These are phyloP conservation scores for Acanthamoeba lenticulata DNA, from an alignment of 208 protist genomes.

Conservation along the genomic window DNA sequence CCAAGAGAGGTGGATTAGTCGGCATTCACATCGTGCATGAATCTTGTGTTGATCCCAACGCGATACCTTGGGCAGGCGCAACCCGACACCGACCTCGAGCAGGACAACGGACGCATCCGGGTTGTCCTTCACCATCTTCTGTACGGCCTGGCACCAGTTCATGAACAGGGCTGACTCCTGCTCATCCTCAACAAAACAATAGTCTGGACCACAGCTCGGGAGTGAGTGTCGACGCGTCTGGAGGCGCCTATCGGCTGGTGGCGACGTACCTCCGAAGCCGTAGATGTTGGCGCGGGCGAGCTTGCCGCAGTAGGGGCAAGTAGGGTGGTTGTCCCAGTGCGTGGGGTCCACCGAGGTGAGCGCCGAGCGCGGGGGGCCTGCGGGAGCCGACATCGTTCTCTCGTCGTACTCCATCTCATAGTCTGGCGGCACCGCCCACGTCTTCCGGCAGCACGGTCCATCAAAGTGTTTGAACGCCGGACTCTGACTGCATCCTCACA, in stretches of 20 bases:
- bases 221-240: neutral
- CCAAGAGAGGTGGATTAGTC: no score
- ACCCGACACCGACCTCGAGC: neutral
- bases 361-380: neutral
- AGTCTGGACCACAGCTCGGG: neutral
- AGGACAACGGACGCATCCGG: neutral
- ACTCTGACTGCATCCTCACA: neutral
- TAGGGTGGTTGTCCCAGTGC: neutral
- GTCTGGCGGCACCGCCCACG: neutral
- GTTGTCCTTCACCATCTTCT: constrained; percentile 3
- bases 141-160: constrained; percentile 29
- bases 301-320: constrained; percentile 3
- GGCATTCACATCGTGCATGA: no score
- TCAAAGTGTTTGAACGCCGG: constrained; percentile 43
- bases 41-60: no score
- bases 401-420: constrained; percentile 37
- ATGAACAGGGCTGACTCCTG: constrained; percentile 10
- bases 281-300: neutral
- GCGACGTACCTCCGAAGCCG: neutral
- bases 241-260: neutral
- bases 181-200: constrained; percentile 36
- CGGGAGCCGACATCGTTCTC: neutral
- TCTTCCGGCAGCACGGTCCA: neutral
- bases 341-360: constrained; percentile 21
- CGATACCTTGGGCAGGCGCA: neutral